Conservation (phyloP, 2,329 filamentous ascomycete genomes). For the Hypoxylon sp. region DNA sequence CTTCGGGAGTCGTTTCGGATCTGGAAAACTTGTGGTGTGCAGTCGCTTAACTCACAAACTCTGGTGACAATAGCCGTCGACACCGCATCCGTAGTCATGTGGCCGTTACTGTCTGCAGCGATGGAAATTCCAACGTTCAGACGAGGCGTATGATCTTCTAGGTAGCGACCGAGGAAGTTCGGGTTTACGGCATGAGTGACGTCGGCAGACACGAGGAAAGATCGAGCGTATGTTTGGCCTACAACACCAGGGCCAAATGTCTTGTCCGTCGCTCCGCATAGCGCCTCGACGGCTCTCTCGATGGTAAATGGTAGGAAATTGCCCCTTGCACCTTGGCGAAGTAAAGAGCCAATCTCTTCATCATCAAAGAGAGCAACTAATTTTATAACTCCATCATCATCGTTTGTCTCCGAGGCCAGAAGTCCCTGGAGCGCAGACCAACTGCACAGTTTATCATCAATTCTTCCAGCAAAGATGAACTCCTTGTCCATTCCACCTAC, state of each 20-base stretch:
- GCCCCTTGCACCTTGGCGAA: conserved; percentile 89
- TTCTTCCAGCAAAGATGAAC: conserved; percentile 93
- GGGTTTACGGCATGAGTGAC: conserved; percentile 96
- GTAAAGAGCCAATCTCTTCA: conserved; percentile 92
- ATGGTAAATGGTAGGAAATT: conserved; percentile 89
- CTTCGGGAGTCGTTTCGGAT: conserved; percentile 92
- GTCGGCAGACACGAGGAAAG: conserved; percentile 92
- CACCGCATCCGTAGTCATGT: conserved; percentile 95
- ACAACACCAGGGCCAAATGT: conserved; percentile 74
- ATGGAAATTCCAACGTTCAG: conserved; percentile 91
- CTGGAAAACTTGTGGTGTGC: conserved; percentile 88
- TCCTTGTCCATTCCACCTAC: conserved; percentile 90
- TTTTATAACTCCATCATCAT: conserved; percentile 80
- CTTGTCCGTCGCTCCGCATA: conserved; percentile 59
- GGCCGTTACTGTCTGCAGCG: conserved; percentile 87
- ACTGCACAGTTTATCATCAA: conserved; percentile 98
- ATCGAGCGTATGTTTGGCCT: conserved; percentile 88
- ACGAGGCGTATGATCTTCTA: conserved; percentile 86
- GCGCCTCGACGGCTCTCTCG: conserved; percentile 82
- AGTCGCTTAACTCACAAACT: conserved; percentile 80
- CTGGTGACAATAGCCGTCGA: conserved; percentile 85
- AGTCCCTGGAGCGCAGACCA: conserved; percentile 91
- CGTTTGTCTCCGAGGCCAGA: conserved; percentile 73
- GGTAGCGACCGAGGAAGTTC: conserved; percentile 89
- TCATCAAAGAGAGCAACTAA: conserved; percentile 96